Base-by-base conservation (phyloP, 2,329 filamentous ascomycete species). In the Diaporthe helianthi region DNA sequence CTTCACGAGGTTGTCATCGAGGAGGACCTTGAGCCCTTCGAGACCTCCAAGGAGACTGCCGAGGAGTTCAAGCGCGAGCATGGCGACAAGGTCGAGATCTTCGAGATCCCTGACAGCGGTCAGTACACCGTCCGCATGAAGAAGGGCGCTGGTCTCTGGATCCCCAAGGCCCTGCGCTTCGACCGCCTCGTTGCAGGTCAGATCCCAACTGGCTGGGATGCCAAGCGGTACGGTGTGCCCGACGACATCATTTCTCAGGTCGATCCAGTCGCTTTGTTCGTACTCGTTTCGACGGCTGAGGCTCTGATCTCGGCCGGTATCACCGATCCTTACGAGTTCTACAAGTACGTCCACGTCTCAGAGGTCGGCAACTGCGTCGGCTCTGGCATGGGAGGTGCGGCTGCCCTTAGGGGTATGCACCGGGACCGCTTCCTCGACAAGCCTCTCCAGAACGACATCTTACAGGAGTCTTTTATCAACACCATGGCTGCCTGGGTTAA, bases 401-500 rank as follows among this genome's bases (percentile, higher is more conserved):
- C 89, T 76, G 96, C 96, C 76, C 88, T 99, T 73, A 91, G 94
- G 76, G 95, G 95, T 76, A 99, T 99, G 95, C 97, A 98, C 87
- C 96, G 95, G 82, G 95, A 98, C 80, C 92, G 96, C 71, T 98
- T 91, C 89, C 87, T 98, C 72, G 96, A 99, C 84, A 96, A 94
- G 84, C 96, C 95, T 68, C 89, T 99, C 61, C 97, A 99, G 83
- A 99, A 98, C 83, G 96, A 99, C 78, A 98, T 99, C 79, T 88
- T 99, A 17, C 97, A 99, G 79, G 96, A 99, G 83, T 98, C 96
- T 15, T 99, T 99, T 86, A 98, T 99, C 88, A 99, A 99, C 87
- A 99, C 96, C 68, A 99, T 99, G 95, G 92, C 93, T 75, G 96
- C 96, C 19, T 99, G 96, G 96, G 94, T 99, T 69, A 99, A 99